phyloP scores from a whole-genome alignment of 1,284 basidiomycete species.

The Fistulinella cinereoalba region DNA sequence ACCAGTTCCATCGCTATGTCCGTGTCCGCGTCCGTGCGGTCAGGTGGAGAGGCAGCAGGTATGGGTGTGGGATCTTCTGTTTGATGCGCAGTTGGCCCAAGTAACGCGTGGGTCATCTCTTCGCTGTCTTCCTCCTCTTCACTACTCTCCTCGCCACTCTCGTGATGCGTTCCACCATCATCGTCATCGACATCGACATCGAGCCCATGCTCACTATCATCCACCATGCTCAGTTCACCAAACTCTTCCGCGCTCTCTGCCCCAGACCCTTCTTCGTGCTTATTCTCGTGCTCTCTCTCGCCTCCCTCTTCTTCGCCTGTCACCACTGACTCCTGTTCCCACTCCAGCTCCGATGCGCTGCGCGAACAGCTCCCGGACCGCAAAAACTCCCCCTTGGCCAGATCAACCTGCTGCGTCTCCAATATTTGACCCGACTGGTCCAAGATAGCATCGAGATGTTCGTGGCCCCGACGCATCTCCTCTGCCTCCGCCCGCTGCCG shows the following conservation, averaged over 20 bases:
- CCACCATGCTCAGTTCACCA: constrained; percentile 14
- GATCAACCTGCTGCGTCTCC: constrained; percentile 76
- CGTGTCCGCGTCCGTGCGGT: constrained; percentile 1
- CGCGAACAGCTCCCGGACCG: constrained; percentile 51
- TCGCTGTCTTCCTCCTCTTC: constrained; percentile 24
- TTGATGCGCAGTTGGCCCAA: constrained; percentile 17
- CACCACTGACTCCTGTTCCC: constrained; percentile 46
- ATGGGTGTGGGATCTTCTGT: constrained; percentile 4
- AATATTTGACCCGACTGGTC: constrained; percentile 88
- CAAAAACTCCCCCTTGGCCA: constrained; percentile 47
- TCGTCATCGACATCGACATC: not conserved
- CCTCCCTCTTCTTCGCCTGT: constrained; percentile 41
- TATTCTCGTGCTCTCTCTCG: constrained; percentile 20
- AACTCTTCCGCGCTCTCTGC: constrained; percentile 30
- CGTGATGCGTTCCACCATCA: no score
- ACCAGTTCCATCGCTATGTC: constrained; percentile 6
- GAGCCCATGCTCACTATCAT: constrained; percentile 4
- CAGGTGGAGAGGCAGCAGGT: no score
- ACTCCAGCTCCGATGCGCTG: constrained; percentile 43
- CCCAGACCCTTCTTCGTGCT: no score
- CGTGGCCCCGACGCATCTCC: constrained; percentile 67
- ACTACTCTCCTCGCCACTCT: no score
- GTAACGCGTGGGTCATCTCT: constrained; percentile 32
- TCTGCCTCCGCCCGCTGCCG: constrained; percentile 44
- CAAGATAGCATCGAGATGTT: constrained; percentile 88